Conservation (phyloP, 1,284 basidiomycete species). For the Golubevia pallescens region DNA sequence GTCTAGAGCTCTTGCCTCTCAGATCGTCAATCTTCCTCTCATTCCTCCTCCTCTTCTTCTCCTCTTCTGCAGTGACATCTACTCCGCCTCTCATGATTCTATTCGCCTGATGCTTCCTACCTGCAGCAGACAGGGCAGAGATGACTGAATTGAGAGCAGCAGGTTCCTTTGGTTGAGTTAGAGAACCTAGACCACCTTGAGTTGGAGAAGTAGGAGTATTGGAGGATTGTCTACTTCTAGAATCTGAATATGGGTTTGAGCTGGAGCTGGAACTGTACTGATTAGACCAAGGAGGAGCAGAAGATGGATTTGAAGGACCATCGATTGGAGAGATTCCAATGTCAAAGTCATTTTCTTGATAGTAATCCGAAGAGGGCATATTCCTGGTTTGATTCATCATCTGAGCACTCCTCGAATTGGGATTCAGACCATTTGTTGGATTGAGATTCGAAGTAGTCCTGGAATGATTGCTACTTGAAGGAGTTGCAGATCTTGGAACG, state of each 20-base stretch:
- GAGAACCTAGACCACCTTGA: constrained; percentile 29
- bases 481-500: neutral
- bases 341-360: constrained; percentile 43
- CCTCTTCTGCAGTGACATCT: constrained; percentile 38
- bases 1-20: constrained; percentile 16
- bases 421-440: constrained; percentile 19
- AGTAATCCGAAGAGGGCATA: constrained; percentile 15
- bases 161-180: constrained; percentile 37
- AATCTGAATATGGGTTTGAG: constrained; percentile 1
- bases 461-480: neutral
- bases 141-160: constrained; percentile 48
- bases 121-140: constrained; percentile 44
- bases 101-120: constrained; percentile 47
- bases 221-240: neutral
- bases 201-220: constrained; percentile 1
- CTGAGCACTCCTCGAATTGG: constrained; percentile 30
- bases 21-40: constrained; percentile 43
- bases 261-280: neutral
- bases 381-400: constrained; percentile 34
- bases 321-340: constrained; percentile 33
- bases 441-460: neutral
- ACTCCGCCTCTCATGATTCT: constrained; percentile 46
- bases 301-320: constrained; percentile 9
- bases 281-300: constrained; percentile 1
- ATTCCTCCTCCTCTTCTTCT: constrained; percentile 29